These are phyloP conservation scores for Plenodomus lindquistii DNA, from an alignment of 2,329 filamentous ascomycete species.

Conservation along the genomic window DNA sequence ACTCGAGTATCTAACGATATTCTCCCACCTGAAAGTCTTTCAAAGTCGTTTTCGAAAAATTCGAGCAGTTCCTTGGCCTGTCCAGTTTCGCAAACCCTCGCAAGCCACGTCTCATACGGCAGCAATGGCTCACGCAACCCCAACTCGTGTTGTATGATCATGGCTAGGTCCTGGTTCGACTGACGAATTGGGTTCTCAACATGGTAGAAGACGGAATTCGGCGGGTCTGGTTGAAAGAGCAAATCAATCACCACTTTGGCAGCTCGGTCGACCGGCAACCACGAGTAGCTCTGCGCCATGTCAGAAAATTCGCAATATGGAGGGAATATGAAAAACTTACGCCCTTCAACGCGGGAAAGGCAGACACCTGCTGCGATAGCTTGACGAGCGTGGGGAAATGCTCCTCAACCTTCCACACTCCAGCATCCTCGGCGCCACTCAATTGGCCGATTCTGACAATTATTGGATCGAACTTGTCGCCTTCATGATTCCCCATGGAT, in stretches of 20 bases:
- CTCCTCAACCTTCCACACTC: not conserved
- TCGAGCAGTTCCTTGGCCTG: too few relatives aligned
- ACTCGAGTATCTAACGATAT: too few relatives aligned
- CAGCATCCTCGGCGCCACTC: not conserved
- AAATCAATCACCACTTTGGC: not conserved
- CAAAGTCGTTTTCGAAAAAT: too few relatives aligned
- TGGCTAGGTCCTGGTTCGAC: too few relatives aligned
- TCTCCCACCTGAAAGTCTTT: too few relatives aligned
- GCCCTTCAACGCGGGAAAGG: not conserved
- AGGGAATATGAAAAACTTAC: not conserved
- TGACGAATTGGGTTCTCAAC: not conserved
- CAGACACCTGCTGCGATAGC: not conserved
- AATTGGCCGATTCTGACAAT: not conserved
- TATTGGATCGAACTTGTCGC: not conserved
- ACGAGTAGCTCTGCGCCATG: not conserved
- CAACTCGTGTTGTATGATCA: too few relatives aligned
- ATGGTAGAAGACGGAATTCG: not conserved
- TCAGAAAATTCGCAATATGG: not conserved
- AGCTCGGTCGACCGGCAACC: not conserved
- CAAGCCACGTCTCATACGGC: too few relatives aligned
- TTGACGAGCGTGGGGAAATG: not conserved
- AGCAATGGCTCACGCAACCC: too few relatives aligned
- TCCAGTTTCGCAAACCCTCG: too few relatives aligned
- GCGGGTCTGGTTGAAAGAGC: not conserved
- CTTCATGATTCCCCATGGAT: not conserved